A percentile compares a stretch with the other conserved stretches of the same genome.
phyloP scores from a whole-genome alignment of 176 grass and related monocot species.

The Phoenix roebelenii region DNA sequence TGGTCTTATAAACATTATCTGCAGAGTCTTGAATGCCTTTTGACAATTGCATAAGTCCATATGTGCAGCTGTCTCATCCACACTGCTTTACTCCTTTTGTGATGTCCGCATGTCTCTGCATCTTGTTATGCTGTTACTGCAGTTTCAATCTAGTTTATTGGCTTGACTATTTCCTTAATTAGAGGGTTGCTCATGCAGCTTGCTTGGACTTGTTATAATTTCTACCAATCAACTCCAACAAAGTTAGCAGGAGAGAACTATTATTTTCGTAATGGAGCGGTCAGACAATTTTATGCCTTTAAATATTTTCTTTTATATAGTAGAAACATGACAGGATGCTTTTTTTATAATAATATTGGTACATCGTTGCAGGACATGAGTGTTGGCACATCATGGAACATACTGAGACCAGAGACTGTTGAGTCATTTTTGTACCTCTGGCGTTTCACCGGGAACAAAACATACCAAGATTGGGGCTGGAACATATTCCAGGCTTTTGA shows the following conservation, averaged over 20 bases:
- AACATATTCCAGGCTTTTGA: slow-evolving; percentile 99
- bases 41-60: no score
- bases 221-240: slow-evolving; percentile 87
- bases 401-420: slow-evolving; percentile 91
- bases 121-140: no score
- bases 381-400: slow-evolving; percentile 99
- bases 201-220: slow-evolving; percentile 96
- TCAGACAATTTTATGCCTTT: slow-evolving; percentile 13
- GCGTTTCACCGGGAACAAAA: slow-evolving; percentile 92
- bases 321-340: neutral
- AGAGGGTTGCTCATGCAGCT: slow-evolving; percentile 32
- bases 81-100: no score
- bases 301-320: slow-evolving; percentile 12
- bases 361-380: slow-evolving; percentile 71
- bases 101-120: no score
- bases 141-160: no score
- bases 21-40: no score
- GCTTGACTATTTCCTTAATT: neutral
- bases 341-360: slow-evolving; percentile 13
- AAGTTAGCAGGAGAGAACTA: slow-evolving; percentile 99
- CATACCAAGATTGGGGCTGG: slow-evolving; percentile 99
- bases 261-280: slow-evolving; percentile 65
- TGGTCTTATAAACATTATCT: no score
- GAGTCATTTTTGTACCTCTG: slow-evolving; percentile 96
- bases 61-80: no score